Conservation (phyloP, 1,284 basidiomycete species). For the Phylloboletellus chloephorus region DNA sequence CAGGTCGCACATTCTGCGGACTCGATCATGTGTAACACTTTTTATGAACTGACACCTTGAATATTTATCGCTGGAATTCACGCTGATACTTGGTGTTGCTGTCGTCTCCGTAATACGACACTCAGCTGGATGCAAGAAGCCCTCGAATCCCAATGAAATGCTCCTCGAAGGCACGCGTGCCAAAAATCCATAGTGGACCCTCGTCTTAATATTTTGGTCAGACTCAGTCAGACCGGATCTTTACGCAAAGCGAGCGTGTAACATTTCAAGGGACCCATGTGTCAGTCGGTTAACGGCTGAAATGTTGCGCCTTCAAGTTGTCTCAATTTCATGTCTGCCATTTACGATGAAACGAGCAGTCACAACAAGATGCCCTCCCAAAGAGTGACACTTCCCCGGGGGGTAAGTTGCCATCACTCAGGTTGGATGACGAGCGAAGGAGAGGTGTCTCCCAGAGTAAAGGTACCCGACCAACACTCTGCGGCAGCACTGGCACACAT, state of each 20-base stretch:
- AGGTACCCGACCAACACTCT: neutral
- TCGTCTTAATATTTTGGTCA: too few relatives aligned
- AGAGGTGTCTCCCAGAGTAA: neutral
- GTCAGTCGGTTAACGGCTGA: too few relatives aligned
- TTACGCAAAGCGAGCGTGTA: too few relatives aligned
- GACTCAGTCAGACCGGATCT: too few relatives aligned
- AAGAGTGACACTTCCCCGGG: neutral
- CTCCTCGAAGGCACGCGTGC: too few relatives aligned
- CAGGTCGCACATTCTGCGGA: conserved; percentile 5
- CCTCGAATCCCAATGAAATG: too few relatives aligned
- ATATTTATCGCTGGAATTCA: neutral
- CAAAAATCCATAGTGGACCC: too few relatives aligned
- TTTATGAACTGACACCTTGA: conserved; percentile 2
- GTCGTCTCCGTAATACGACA: too few relatives aligned
- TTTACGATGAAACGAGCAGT: too few relatives aligned
- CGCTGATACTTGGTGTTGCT: neutral
- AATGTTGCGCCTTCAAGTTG: too few relatives aligned
- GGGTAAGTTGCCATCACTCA: neutral
- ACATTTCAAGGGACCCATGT: too few relatives aligned
- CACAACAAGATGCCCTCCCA: neutral
- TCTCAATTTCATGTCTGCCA: too few relatives aligned
- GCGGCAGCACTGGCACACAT: neutral
- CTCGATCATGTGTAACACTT: conserved; percentile 12
- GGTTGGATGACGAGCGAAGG: neutral
- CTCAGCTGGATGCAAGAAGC: neutral